Evolutionary conservation across 805 yeast genomes (phyloP).

Genomic region (Hanseniaspora vineae): DNA sequence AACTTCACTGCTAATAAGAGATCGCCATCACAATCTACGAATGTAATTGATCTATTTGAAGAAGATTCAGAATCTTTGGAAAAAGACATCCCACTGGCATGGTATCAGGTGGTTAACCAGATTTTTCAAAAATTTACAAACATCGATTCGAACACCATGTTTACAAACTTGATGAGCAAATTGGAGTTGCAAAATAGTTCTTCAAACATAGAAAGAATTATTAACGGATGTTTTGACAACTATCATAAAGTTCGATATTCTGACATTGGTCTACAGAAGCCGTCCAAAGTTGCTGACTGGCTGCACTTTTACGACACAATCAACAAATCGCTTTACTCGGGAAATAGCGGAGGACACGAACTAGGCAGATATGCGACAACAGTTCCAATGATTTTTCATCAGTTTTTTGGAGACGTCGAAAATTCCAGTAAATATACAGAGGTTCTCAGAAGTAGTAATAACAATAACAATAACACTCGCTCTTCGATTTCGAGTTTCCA

Average conservation of each 20-base stretch:
- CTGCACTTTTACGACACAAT: conserved; percentile 55
- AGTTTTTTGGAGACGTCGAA: conserved; percentile 48
- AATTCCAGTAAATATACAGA: conserved; percentile 13
- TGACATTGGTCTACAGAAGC: conserved; percentile 49
- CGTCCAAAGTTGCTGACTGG: conserved; percentile 63
- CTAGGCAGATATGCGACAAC: conserved; percentile 41
- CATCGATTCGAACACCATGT: conserved; percentile 28
- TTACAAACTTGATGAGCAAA: conserved; percentile 33
- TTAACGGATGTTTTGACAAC: conserved; percentile 57
- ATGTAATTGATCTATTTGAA: background rate
- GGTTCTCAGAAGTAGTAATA: background rate
- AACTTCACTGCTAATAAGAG: background rate
- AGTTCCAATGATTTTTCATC: conserved; percentile 49
- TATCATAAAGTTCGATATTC: conserved; percentile 50
- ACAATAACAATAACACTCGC: background rate
- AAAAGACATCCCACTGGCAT: conserved; percentile 52
- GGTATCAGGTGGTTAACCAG: conserved; percentile 53
- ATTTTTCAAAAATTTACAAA: conserved; percentile 44
- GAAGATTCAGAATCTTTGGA: conserved; percentile 14
- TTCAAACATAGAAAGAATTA: conserved; percentile 37
- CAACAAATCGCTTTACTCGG: conserved; percentile 21
- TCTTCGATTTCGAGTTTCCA: background rate
- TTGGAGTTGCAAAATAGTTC: conserved; percentile 22
- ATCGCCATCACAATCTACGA: background rate
- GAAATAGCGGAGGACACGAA: conserved; percentile 30